These are phyloP conservation scores for Kodamaea restingae DNA, from an alignment of 805 yeast species.

Conservation along the genomic window DNA sequence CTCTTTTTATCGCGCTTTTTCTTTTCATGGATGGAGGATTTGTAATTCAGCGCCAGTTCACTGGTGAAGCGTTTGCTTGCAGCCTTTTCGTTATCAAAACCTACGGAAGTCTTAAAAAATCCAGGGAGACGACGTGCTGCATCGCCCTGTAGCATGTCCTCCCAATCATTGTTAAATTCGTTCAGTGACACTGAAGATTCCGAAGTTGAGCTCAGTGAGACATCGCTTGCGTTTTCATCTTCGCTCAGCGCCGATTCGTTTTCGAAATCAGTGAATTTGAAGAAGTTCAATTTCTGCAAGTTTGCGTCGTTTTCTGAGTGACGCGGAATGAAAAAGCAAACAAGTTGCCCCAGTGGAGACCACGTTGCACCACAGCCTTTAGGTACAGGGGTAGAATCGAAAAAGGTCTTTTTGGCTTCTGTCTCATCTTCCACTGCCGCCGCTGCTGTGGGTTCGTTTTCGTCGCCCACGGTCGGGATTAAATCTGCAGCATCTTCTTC, in stretches of 20 bases:
- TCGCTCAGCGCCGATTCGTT: constrained; percentile 20
- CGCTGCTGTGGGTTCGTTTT: constrained; percentile 12
- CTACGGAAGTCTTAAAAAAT: constrained; percentile 38
- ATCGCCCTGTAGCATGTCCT: constrained; percentile 58
- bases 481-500: constrained; percentile 30
- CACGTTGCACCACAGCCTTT: constrained; percentile 92
- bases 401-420: constrained; percentile 22
- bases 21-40: constrained; percentile 28
- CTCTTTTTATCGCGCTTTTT: constrained; percentile 28
- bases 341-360: constrained; percentile 72
- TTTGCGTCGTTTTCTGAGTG: constrained; percentile 28
- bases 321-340: constrained; percentile 75
- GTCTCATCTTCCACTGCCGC: constrained; percentile 12
- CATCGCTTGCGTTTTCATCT: constrained; percentile 16
- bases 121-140: constrained; percentile 53
- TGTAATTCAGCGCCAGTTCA: constrained; percentile 33
- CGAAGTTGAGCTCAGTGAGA: constrained; percentile 16
- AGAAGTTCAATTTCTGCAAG: constrained; percentile 46
- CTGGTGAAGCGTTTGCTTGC: constrained; percentile 34
- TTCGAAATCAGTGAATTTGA: constrained; percentile 34
- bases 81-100: constrained; percentile 26
- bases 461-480: constrained; percentile 40
- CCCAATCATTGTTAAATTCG: constrained; percentile 66
- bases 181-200: constrained; percentile 43
- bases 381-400: constrained; percentile 86